A percentile compares a stretch with the other conserved stretches of the same genome.
phyloP scores from a whole-genome alignment of 2,329 filamentous ascomycete species.

The Penicillium palitans region DNA sequence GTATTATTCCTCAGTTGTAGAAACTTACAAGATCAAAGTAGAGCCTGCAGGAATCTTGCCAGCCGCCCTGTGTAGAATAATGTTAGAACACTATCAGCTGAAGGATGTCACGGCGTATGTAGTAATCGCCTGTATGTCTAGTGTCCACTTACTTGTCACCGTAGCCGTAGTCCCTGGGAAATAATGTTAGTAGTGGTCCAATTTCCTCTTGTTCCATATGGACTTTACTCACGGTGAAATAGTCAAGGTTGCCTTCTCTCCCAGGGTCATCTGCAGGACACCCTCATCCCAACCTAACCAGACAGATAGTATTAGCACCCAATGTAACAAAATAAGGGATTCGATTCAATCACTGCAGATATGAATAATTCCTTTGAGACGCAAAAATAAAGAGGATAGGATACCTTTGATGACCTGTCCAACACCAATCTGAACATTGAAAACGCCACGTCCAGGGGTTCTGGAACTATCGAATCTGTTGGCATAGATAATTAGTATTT shows the following conservation, averaged over 20 bases:
- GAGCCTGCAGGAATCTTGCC: conserved; percentile 66
- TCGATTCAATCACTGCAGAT: background rate
- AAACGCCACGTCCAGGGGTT: conserved; percentile 65
- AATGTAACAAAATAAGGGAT: background rate
- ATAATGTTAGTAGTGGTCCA: background rate
- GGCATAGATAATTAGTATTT: background rate
- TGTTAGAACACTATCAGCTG: conserved; percentile 8
- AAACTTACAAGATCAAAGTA: conserved; percentile 75
- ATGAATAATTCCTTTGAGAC: background rate
- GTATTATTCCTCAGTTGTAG: background rate
- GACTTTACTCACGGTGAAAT: conserved; percentile 66
- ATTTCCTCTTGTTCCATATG: background rate
- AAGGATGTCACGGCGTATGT: background rate
- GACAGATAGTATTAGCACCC: background rate
- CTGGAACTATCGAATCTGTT: conserved; percentile 83
- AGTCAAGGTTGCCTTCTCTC: conserved; percentile 81
- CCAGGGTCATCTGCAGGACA: conserved; percentile 78
- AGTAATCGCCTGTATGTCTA: background rate
- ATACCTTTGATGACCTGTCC: conserved; percentile 83
- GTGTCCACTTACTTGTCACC: conserved; percentile 37
- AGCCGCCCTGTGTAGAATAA: conserved; percentile 10
- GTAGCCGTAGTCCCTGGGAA: conserved; percentile 36
- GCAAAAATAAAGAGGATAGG: conserved; percentile 15
- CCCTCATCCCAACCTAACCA: conserved; percentile 74
- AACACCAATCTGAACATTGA: conserved; percentile 73